Evolutionary conservation across 2,329 filamentous ascomycete genomes (phyloP), one percentile per base, ranked within the genome.

Genomic region (Pseudogymnoascus sp.): DNA sequence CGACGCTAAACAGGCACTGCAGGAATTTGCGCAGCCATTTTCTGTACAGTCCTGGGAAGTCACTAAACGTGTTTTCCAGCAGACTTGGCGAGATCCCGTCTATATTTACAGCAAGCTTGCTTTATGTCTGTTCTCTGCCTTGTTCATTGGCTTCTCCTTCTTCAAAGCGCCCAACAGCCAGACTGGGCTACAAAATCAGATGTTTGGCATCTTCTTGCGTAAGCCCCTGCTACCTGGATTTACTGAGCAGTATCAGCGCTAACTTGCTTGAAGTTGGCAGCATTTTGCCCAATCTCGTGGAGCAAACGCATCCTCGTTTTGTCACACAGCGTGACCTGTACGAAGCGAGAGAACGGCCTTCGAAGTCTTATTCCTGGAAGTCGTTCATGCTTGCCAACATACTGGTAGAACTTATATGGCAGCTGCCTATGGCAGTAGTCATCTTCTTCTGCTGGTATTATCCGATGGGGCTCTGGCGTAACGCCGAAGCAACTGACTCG

Each of bases 361-460:
- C 62, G 1, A 61, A 60, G 37, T 33, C 45, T 2, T 63, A 61
- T 30, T 64, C 62, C 82, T 64, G 61, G 61, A 15, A 57, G 10
- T 33, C 58, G 6, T 64, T 63, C 57, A 18, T 64, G 12, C 35
- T 48, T 13, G 15, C 59, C 8, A 61, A 64, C 4, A 87, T 95
- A 64, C 74, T 90, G 26, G 88, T 91, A 61, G 91, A 95, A 72
- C 76, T 95, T 3, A 88, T 89, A 0, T 95, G 88, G 84, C 89
- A 92, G 70, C 57, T 58, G 10, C 72, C 92, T 56, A 85, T 88
- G 78, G 82, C 83, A 1, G 78, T 84, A 19, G 74, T 94, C 65
- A 85, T 90, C 76, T 95, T 78, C 76, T 79, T 89, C 67, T 84
- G 79, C 70, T 92, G 88, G 82, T 95, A 94, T 77, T 95, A 90